Evolutionary conservation across 257 asterid species (phyloP), one percentile per base, ranked within the genome.

Genomic region (Salvia hispanica): DNA sequence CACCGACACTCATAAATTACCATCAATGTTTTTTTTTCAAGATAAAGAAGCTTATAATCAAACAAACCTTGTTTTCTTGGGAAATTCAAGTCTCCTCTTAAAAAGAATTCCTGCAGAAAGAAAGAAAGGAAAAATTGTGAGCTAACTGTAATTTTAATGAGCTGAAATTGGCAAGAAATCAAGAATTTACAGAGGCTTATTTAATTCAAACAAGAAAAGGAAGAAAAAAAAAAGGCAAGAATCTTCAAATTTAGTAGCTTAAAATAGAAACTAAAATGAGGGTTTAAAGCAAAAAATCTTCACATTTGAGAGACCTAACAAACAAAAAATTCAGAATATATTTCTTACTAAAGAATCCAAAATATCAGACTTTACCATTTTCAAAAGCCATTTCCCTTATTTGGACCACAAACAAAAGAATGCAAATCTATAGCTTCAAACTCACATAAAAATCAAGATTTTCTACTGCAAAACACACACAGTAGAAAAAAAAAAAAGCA

Each of bases 1-100:
- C 79, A 77, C 89, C 86, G 79, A 76, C 83, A 78, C 59, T 70
- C 58, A 21, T 57, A 45, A 25, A 25, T 25, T 25, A 25, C 31
- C 31, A 67, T 37, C 16, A 31, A 2, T 9, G 39, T 34, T 42
- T 54, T 66, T 37, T 34, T 25, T 0, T 53, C 31, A 25, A 8
- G 51, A 53, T 14, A 0, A 14, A 56, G 13, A 42, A 45, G 58
- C 58, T 12, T 10, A 62, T 2, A 48, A 51, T 43, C 58, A 44
- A 67, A 47, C 78, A 64, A 54, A 72, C 74, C 74, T 77, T 45
- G 34, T 77, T 50, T 47, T 37, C 9, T n/a, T 11, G 25, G 8
- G 2, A 9, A 54, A 46, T 4, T 64, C 21, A 52, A 59, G 31
- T 47, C 78, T 52, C 64, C 58, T 57, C 57, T 54, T 14, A 16